These are phyloP conservation scores for Picea engelmannii DNA, from an alignment of 83 land plant genomes.

Conservation along the genomic window DNA sequence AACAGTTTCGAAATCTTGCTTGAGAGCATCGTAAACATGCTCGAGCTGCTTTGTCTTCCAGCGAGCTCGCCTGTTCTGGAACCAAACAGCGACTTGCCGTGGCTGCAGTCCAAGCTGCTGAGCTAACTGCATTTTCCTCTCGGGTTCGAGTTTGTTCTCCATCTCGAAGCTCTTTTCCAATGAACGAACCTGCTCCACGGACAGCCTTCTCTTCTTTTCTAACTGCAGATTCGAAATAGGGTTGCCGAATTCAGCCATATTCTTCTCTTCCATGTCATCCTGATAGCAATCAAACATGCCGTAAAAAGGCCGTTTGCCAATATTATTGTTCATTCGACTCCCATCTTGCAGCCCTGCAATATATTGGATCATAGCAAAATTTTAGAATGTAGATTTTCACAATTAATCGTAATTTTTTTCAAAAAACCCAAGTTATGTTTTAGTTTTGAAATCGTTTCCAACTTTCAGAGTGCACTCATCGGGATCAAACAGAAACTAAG, in stretches of 20 bases:
- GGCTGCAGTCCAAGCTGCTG: constrained; percentile 70
- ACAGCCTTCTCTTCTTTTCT: constrained; percentile 61
- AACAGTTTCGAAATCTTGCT: no score
- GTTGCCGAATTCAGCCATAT: no score
- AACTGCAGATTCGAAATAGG: no score
- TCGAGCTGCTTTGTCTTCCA: constrained; percentile 81
- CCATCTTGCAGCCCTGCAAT: constrained; percentile 4
- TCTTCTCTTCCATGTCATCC: not conserved
- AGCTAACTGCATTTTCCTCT: constrained; percentile 62
- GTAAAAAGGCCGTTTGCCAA: not conserved
- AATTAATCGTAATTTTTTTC: no score
- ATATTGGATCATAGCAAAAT: no score
- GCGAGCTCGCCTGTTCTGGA: constrained; percentile 72
- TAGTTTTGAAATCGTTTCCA: no score
- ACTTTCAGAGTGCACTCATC: no score
- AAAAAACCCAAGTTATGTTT: no score
- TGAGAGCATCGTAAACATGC: no score
- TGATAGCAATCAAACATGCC: not conserved
- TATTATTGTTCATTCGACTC: not conserved
- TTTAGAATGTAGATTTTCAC: no score
- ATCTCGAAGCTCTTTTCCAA: constrained; percentile 70
- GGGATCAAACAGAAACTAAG: no score
- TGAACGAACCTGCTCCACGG: constrained; percentile 68
- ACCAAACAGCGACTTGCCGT: constrained; percentile 79
- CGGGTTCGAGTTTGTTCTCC: constrained; percentile 79